Conservation (phyloP, 768 basidiomycete genomes). For the Pleurotus salmoneostramineus region DNA sequence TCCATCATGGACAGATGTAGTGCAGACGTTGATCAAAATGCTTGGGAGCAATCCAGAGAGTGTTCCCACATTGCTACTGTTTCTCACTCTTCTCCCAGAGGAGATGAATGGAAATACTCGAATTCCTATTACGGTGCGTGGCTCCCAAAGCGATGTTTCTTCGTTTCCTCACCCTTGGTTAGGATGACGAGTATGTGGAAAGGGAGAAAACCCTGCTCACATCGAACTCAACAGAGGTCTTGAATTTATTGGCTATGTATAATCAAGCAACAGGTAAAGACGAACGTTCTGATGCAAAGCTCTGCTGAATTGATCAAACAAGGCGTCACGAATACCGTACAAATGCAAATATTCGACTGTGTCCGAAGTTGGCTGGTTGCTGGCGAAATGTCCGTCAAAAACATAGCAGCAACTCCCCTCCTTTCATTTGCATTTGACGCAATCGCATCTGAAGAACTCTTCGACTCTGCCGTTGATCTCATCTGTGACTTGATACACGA, state of each 20-base stretch:
- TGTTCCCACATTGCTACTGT: constrained; percentile 83
- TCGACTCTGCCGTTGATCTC: constrained; percentile 89
- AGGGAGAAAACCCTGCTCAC: constrained; percentile 61
- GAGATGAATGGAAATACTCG: constrained; percentile 80
- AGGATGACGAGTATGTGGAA: constrained; percentile 77
- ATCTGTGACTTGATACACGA: constrained; percentile 96
- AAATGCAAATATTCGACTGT: constrained; percentile 79
- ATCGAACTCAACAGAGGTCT: constrained; percentile 63
- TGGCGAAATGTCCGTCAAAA: constrained; percentile 69
- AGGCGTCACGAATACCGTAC: constrained; percentile 83
- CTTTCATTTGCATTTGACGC: constrained; percentile 84
- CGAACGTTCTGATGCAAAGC: neutral
- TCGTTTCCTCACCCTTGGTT: constrained; percentile 8
- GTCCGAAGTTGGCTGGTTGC: constrained; percentile 85
- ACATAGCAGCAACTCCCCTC: constrained; percentile 73
- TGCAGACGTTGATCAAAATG: constrained; percentile 75
- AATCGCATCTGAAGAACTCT: constrained; percentile 78
- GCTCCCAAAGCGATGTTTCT: neutral
- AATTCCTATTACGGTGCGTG: constrained; percentile 83
- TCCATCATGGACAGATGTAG: constrained; percentile 78
- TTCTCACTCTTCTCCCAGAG: constrained; percentile 88
- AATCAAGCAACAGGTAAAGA: constrained; percentile 78
- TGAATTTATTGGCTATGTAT: constrained; percentile 84
- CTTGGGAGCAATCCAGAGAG: constrained; percentile 84
- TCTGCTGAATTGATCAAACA: neutral